These are phyloP conservation scores for Lasiosphaeris hirsuta DNA, from an alignment of 495 filamentous ascomycete genomes.

Conservation along the genomic window DNA sequence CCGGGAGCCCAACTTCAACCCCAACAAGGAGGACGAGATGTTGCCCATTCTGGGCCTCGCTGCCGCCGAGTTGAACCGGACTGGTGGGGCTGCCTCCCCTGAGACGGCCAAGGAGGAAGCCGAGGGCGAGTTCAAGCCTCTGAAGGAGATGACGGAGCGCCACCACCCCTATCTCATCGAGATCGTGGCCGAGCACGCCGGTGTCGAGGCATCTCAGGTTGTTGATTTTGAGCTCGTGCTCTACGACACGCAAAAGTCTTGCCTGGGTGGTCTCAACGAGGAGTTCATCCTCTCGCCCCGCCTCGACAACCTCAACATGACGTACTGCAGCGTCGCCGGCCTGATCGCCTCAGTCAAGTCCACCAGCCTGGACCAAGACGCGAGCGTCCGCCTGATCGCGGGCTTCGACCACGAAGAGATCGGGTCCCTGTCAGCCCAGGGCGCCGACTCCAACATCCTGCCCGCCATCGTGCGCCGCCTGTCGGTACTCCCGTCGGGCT, in stretches of 20 bases:
- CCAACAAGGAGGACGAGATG: constrained; percentile 95
- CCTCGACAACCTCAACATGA: constrained; percentile 93
- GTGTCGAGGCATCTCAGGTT: constrained; percentile 63
- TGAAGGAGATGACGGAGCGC: constrained; percentile 73
- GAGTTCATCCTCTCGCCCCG: constrained; percentile 93
- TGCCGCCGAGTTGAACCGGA: constrained; percentile 79
- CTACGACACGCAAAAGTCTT: constrained; percentile 89
- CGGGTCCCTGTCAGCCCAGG: constrained; percentile 85
- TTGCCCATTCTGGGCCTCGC: constrained; percentile 89
- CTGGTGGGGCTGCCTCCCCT: constrained; percentile 33
- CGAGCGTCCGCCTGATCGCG: constrained; percentile 79
- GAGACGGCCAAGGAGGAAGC: constrained; percentile 40
- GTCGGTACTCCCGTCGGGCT: constrained; percentile 63
- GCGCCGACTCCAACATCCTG: constrained; percentile 87
- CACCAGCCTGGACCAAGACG: constrained; percentile 65
- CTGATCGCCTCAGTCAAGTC: constrained; percentile 74
- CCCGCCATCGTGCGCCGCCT: constrained; percentile 85
- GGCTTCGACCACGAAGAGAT: constrained; percentile 99
- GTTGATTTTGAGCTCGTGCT: constrained; percentile 94
- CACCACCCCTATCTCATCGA: constrained; percentile 87
- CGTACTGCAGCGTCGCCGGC: constrained; percentile 78
- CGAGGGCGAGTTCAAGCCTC: constrained; percentile 59
- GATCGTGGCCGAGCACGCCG: constrained; percentile 77
- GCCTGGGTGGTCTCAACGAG: constrained; percentile 83
- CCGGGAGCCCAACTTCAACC: constrained; percentile 75